Evolutionary conservation across 176 grass and related monocot genomes (phyloP).

Genomic region (Aechmea fasciata): DNA sequence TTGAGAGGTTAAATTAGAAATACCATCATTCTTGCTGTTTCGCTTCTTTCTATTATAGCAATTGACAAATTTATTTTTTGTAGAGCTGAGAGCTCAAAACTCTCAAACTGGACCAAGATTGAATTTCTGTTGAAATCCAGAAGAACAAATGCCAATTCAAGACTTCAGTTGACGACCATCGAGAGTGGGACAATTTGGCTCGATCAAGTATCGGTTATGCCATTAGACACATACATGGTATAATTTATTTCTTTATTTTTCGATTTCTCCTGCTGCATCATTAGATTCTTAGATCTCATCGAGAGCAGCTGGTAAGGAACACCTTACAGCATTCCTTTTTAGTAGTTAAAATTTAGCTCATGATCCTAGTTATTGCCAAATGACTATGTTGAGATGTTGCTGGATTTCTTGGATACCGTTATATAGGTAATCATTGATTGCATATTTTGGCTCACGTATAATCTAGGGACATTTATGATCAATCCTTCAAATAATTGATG

Average conservation of each 20-base stretch:
- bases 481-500: no score
- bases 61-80: conserved; percentile 8
- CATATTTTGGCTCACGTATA: no score
- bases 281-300: no score
- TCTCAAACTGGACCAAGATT: conserved; percentile 64
- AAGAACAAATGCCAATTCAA: conserved; percentile 51
- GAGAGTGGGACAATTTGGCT: conserved; percentile 75
- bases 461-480: no score
- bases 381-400: no score
- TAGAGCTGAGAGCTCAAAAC: conserved; percentile 43
- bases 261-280: neutral
- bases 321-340: no score
- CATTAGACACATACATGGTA: conserved; percentile 84
- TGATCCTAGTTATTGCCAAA: no score
- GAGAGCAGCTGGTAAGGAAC: no score
- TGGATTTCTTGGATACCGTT: no score
- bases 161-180: conserved; percentile 69
- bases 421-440: no score
- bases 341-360: no score
- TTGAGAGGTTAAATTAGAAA: conserved; percentile 3
- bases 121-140: conserved; percentile 54
- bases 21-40: neutral
- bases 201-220: conserved; percentile 87
- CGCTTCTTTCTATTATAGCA: neutral
- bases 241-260: neutral